Conservation (phyloP, 306 rosid genomes). For the Rubus parviflorus region DNA sequence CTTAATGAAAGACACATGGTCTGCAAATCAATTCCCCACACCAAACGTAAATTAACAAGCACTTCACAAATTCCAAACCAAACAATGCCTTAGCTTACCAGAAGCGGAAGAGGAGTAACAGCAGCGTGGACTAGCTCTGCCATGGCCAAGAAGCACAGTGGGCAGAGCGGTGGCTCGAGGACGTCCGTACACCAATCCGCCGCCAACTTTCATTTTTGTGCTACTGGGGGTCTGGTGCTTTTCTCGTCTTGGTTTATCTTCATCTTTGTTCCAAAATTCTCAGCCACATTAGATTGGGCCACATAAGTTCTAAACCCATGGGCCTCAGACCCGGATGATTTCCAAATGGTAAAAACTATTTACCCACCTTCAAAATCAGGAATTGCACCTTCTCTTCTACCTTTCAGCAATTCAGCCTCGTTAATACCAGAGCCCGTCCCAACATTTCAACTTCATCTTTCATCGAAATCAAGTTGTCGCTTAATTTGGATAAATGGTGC, state of each 20-base stretch:
- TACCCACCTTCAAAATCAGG: no score
- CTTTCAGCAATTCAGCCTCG: no score
- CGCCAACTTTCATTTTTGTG: conserved; percentile 59
- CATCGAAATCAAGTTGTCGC: no score
- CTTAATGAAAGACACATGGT: conserved; percentile 77
- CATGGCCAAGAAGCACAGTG: conserved; percentile 45
- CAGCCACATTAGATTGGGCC: conserved; percentile 23
- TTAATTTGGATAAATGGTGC: no score
- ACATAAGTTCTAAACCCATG: no score
- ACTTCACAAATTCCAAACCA: not conserved
- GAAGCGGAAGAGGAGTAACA: conserved; percentile 41
- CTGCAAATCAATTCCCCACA: conserved; percentile 38
- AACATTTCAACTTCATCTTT: no score
- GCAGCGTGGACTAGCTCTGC: conserved; percentile 46
- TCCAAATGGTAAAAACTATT: not conserved
- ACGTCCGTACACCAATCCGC: conserved; percentile 64
- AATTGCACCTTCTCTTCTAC: no score
- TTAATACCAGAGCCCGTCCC: no score
- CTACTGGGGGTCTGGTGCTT: conserved; percentile 14
- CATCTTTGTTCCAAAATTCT: not conserved
- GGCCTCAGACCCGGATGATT: not conserved
- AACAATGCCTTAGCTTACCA: conserved; percentile 29
- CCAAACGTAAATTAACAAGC: not conserved
- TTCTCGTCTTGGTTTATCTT: not conserved
- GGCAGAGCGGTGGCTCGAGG: conserved; percentile 66